Evolutionary conservation across 2,329 filamentous ascomycete genomes (phyloP), one percentile per base, ranked within the genome.

Genomic region (Clarireedia homoeocarpa): DNA sequence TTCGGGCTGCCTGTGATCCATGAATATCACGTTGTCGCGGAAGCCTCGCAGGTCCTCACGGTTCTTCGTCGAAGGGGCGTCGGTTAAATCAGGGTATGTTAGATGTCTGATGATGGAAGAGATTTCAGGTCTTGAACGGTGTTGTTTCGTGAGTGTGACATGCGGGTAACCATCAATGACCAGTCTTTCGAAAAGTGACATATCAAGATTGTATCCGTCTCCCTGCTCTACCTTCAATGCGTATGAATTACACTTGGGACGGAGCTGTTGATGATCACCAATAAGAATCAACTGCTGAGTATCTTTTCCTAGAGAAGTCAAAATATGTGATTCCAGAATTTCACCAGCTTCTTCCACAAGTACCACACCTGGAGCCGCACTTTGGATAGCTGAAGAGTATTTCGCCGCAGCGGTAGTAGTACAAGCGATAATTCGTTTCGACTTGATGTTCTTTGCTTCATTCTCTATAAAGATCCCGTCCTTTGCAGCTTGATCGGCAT

Each of bases 291-390:
- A 66, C 40, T 89, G 84, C 58, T 86, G 77, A 0, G 80, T 80
- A 0, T 75, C 69, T 0, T 76, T 67, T 0, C 74, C 72, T 55
- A 89, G 63, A 0, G 86, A 79, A 0, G 85, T 79, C 0, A 89
- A 68, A 1, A 86, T 73, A 61, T 89, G 86, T 1, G 77, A 75
- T 66, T 90, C 86, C 0, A 89, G 72, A 3, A 90, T 86, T 60
- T 90, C 86, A 1, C 85, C 86, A 0, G 85, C 86, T 67, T 90
- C 86, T 66, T 90, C 86, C 0, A 88, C 79, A 0, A 91, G 65
- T 3, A 67, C 69, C 2, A 88, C 73, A 1, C 82, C 81, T 0
- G 84, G 83, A 0, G 71, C 67, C 0, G 78, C 79, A 0, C 75
- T 71, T 4, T 75, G 75, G 7, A 90, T 75, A 1, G 79, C 72